Base-by-base conservation (phyloP, 176 grass and related monocot genomes). In the Aegilops umbellulata region DNA sequence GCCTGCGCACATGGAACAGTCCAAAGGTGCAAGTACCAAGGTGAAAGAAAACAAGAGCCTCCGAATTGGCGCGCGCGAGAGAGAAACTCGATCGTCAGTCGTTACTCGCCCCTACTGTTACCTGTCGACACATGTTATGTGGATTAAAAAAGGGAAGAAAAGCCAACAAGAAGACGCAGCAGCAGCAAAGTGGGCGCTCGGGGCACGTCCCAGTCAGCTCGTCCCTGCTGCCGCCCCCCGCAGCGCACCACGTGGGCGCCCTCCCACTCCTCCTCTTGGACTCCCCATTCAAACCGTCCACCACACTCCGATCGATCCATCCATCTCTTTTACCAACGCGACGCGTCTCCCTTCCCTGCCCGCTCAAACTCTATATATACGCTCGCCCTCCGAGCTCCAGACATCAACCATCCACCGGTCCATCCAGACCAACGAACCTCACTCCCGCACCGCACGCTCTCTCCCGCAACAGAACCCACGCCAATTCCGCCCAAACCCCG, bases 191-290 rank as follows among this genome's bases (percentile, higher is more conserved):
- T 19, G 49, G 49, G 0, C 22, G n/a, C 35, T 19, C 4, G 49
- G 49, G 29, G 57, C 58, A n/a, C 32, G 74, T 89, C 88, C 77
- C 69, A 62, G 77, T 89, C 87, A 81, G 30, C 83, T 25, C 83
- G 88, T 81, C 61, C 47, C 32, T 46, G n/a, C 36, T 53, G 81
- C 86, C 73, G 73, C 86, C 88, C 74, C 74, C 64, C 30, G 39
- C 27, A 78, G 81, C 76, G 76, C 71, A 89, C 88, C 93, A 93
- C 93, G 93, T 95, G 93, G 92, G 57, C 87, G 8, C 65, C 16
- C 49, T 6, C 35, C 41, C 29, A 22, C 17, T 58, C 25, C 13
- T 14, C 75, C 72, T 65, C 47, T 76, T 76, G 49, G 67, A 65
- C 78, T 71, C 0, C 0, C 51, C 12, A 4, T 44, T 81, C 79